phyloP scores from a whole-genome alignment of 768 basidiomycete genomes.

The Leccinum pellstonianum region DNA sequence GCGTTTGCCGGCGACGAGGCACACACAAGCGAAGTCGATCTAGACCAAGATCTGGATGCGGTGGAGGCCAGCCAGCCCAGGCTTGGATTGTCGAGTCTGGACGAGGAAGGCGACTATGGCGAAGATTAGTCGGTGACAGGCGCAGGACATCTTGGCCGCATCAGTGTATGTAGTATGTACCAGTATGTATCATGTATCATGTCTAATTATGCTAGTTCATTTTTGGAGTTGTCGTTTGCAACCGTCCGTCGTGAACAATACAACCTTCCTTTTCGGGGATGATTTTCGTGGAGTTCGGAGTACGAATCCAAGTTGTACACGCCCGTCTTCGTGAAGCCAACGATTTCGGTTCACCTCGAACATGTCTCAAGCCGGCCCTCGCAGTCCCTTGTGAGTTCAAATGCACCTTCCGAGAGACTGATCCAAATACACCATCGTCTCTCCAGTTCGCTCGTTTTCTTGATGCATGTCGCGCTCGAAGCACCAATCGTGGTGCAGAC shows the following conservation, averaged over 20 bases:
- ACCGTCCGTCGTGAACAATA: neutral
- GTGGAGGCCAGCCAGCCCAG: conserved; percentile 21
- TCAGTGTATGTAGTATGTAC: conserved; percentile 7
- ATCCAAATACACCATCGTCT: neutral
- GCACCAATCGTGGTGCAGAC: conserved; percentile 77
- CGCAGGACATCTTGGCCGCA: neutral
- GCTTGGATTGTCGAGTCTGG: conserved; percentile 26
- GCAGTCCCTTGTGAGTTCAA: conserved; percentile 43
- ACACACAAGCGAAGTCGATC: conserved; percentile 25
- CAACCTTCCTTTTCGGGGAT: conserved; percentile 18
- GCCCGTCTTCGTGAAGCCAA: neutral
- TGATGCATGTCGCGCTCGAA: conserved; percentile 79
- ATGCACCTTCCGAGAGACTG: neutral
- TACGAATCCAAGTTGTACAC: conserved; percentile 11
- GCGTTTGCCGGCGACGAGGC: conserved; percentile 28
- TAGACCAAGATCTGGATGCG: conserved; percentile 32
- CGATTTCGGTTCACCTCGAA: neutral
- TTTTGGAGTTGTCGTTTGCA: neutral
- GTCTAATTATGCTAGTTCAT: conserved; percentile 7
- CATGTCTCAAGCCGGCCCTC: conserved; percentile 25
- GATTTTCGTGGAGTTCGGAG: conserved; percentile 30
- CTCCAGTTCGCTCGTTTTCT: conserved; percentile 62
- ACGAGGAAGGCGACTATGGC: conserved; percentile 35
- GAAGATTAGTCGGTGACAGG: conserved; percentile 20
- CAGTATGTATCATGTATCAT: conserved; percentile 9